Evolutionary conservation across 192 early-diverging fungal species (phyloP).

Genomic region (Entomortierella chlamydospora): DNA sequence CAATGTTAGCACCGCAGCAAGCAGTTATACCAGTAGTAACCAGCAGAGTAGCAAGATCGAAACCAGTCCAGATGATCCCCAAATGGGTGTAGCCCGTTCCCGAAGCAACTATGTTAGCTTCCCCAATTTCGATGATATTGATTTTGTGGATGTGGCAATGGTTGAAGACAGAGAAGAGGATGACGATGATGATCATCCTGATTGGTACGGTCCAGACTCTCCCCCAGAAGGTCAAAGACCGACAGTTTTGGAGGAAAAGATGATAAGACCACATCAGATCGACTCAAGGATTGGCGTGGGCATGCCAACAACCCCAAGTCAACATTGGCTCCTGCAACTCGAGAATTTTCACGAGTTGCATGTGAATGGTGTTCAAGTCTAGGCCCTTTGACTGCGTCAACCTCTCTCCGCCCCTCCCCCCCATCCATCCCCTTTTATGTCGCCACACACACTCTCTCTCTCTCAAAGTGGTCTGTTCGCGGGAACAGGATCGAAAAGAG

Average conservation of each 20-base stretch:
- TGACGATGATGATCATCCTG: slow-evolving; percentile 29
- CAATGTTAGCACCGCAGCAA: not conserved
- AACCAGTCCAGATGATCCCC: too few species aligned
- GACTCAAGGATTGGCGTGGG: slow-evolving; percentile 5
- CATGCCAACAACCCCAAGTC: slow-evolving; percentile 45
- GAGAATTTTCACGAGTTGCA: slow-evolving; percentile 34
- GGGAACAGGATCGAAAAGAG: not conserved
- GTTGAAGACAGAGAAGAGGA: slow-evolving; percentile 46
- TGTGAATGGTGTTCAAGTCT: slow-evolving; percentile 26
- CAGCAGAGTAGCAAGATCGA: not conserved
- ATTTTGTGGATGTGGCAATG: slow-evolving; percentile 52
- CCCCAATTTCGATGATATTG: slow-evolving; percentile 50
- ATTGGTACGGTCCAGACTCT: slow-evolving; percentile 36
- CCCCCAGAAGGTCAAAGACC: slow-evolving; percentile 19
- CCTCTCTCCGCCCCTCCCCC: not conserved
- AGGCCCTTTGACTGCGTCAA: not conserved
- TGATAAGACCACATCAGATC: not conserved
- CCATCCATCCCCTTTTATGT: too few species aligned
- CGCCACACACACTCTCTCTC: slow-evolving; percentile 3
- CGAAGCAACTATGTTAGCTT: slow-evolving; percentile 53
- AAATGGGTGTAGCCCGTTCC: slow-evolving; percentile 27
- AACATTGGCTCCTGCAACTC: slow-evolving; percentile 43
- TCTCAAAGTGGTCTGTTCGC: not conserved
- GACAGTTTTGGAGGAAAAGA: slow-evolving; percentile 21
- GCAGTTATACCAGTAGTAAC: not conserved